Evolutionary conservation across 2,329 filamentous ascomycete genomes (phyloP).

Genomic region (Nannizzia gypsea): DNA sequence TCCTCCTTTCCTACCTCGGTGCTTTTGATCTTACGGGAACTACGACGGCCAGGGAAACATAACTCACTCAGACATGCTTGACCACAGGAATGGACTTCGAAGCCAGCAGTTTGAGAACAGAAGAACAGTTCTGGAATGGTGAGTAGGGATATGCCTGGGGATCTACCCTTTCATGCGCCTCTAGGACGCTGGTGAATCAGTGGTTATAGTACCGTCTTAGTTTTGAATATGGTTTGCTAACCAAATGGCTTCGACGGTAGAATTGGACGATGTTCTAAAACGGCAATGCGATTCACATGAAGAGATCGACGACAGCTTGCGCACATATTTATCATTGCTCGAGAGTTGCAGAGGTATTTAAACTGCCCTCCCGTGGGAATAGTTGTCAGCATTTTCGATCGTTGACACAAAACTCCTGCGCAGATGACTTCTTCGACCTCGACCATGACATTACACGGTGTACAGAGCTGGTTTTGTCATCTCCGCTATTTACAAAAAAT

Average conservation of each 20-base stretch:
- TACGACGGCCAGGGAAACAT: not conserved
- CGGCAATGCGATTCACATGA: conserved; percentile 49
- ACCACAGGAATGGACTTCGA: conserved; percentile 53
- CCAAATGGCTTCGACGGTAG: conserved; percentile 29
- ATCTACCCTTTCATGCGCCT: not conserved
- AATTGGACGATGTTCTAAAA: conserved; percentile 55
- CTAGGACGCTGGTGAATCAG: conserved; percentile 1
- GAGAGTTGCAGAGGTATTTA: conserved; percentile 54
- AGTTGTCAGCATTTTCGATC: not conserved
- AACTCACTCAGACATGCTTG: conserved; percentile 8
- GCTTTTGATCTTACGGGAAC: not conserved
- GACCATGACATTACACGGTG: conserved; percentile 73
- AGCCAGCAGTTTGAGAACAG: conserved; percentile 59
- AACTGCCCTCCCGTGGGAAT: not conserved
- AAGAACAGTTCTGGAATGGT: conserved; percentile 87
- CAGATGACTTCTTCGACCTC: conserved; percentile 58
- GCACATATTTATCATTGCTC: conserved; percentile 70
- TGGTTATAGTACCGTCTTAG: not conserved
- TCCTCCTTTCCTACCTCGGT: not conserved
- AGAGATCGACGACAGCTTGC: conserved; percentile 71
- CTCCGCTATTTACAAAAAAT: conserved; percentile 60
- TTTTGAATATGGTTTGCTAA: conserved; percentile 2
- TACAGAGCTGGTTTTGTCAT: conserved; percentile 64
- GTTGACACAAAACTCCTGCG: conserved; percentile 4
- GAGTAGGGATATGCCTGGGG: conserved; percentile 19